Conservation (phyloP, 768 basidiomycete genomes). For the Boletus sensibilis region DNA sequence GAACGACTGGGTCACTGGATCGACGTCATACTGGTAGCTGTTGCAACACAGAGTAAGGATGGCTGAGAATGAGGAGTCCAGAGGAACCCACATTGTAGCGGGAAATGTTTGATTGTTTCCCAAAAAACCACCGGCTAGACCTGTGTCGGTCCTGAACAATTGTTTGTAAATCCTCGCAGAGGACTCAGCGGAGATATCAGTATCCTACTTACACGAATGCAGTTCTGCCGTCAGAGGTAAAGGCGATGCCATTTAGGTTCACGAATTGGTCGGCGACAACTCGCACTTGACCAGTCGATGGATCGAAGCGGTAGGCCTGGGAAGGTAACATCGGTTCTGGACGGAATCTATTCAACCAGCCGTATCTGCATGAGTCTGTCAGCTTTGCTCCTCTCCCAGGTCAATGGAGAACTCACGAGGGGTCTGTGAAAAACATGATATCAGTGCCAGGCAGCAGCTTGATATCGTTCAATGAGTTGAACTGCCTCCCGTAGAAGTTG, state of each 20-base stretch:
- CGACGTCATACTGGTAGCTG: slow-evolving; percentile 71
- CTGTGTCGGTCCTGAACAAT: slow-evolving; percentile 33
- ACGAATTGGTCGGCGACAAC: slow-evolving; percentile 79
- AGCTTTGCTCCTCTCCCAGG: neutral
- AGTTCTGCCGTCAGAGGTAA: slow-evolving; percentile 57
- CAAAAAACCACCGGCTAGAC: slow-evolving; percentile 39
- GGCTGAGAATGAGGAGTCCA: neutral
- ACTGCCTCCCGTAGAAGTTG: slow-evolving; percentile 78
- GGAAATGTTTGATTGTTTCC: slow-evolving; percentile 59
- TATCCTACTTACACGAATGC: slow-evolving; percentile 57
- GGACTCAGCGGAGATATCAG: neutral
- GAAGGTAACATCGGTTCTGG: slow-evolving; percentile 63
- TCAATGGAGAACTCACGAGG: slow-evolving; percentile 45
- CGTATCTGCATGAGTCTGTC: slow-evolving; percentile 44
- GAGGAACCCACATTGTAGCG: slow-evolving; percentile 58
- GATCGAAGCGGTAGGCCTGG: slow-evolving; percentile 74
- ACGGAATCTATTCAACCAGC: slow-evolving; percentile 64
- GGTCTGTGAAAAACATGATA: slow-evolving; percentile 76
- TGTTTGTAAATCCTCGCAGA: slow-evolving; percentile 2
- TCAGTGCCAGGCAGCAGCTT: slow-evolving; percentile 68
- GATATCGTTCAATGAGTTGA: slow-evolving; percentile 80
- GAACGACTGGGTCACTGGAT: slow-evolving; percentile 52
- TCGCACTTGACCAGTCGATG: slow-evolving; percentile 58
- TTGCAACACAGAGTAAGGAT: neutral
- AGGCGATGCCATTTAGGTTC: slow-evolving; percentile 72